Evolutionary conservation across 768 basidiomycete genomes (phyloP).

Genomic region (Candolleomyces aberdarensis): DNA sequence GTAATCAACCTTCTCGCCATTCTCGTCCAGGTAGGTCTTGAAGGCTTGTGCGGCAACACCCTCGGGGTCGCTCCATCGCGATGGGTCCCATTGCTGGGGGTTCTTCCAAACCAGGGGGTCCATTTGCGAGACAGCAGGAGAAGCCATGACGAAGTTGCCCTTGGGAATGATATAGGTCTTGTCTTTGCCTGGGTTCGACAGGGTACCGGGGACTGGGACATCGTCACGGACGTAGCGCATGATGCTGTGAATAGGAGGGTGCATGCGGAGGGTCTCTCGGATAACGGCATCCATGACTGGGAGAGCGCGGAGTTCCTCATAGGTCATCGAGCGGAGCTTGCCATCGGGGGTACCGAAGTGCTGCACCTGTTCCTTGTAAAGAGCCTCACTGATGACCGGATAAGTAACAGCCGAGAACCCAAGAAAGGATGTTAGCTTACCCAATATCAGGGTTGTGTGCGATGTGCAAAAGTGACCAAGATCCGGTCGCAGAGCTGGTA

Average conservation of each 20-base stretch:
- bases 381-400: slow-evolving; percentile 52
- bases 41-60: slow-evolving; percentile 80
- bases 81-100: slow-evolving; percentile 69
- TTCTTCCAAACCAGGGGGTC: slow-evolving; percentile 84
- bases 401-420: too few relatives aligned
- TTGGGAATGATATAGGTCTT: slow-evolving; percentile 81
- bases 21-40: slow-evolving; percentile 68
- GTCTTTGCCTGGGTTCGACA: slow-evolving; percentile 76
- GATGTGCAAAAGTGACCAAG: slow-evolving; percentile 88
- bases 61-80: slow-evolving; percentile 81
- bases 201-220: slow-evolving; percentile 75
- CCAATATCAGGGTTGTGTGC: slow-evolving; percentile 59
- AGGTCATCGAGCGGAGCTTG: slow-evolving; percentile 72
- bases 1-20: slow-evolving; percentile 90
- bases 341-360: slow-evolving; percentile 80
- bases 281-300: slow-evolving; percentile 86
- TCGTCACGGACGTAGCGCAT: slow-evolving; percentile 89
- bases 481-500: slow-evolving; percentile 88
- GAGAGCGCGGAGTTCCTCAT: slow-evolving; percentile 80
- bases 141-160: slow-evolving; percentile 87
- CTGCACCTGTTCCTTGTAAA: slow-evolving; percentile 89
- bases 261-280: slow-evolving; percentile 89
- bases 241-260: slow-evolving; percentile 95
- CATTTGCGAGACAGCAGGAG: slow-evolving; percentile 82
- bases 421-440: too few relatives aligned